A percentile compares a stretch with the other conserved stretches of the same genome.
phyloP scores from a whole-genome alignment of 345 rosid genomes.

The Ailanthus altissimus region DNA sequence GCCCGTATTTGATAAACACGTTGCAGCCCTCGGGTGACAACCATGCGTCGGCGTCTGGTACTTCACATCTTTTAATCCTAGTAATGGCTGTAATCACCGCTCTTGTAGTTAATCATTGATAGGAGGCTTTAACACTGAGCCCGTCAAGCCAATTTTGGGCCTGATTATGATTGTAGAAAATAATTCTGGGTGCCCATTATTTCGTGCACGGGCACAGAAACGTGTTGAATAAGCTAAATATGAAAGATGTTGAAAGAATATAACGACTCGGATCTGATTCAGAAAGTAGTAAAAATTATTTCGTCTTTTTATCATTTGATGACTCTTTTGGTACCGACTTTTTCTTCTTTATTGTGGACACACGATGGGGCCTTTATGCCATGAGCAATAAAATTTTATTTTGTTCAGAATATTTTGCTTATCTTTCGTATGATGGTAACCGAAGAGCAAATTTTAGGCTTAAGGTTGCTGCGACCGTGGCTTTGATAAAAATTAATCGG shows the following conservation, averaged over 20 bases:
- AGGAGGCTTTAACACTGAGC: too few species aligned
- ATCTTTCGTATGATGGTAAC: neutral
- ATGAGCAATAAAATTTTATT: neutral
- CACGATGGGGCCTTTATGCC: slow-evolving; percentile 10
- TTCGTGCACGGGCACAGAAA: too few species aligned
- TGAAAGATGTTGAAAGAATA: slow-evolving; percentile 1
- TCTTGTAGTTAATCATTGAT: too few species aligned
- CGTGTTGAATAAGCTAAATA: too few species aligned
- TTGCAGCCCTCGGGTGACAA: slow-evolving; percentile 28
- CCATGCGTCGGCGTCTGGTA: slow-evolving; percentile 33
- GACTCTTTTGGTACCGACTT: slow-evolving; percentile 24
- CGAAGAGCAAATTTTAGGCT: neutral
- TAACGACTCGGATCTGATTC: slow-evolving; percentile 1
- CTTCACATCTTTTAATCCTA: slow-evolving; percentile 45
- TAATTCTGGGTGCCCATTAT: too few species aligned
- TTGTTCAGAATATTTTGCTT: slow-evolving; percentile 1
- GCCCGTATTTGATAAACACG: slow-evolving; percentile 30
- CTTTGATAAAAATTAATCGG: slow-evolving; percentile 10
- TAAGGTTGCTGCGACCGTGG: neutral
- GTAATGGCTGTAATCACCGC: slow-evolving; percentile 41
- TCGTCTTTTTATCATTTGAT: slow-evolving; percentile 4
- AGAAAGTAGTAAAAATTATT: neutral
- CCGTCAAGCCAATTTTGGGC: too few species aligned
- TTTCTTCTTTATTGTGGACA: neutral
- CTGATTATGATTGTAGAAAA: too few species aligned